Conservation (phyloP, 2,329 filamentous ascomycete genomes). For the Neophaeococcomyces mojaviensis region DNA sequence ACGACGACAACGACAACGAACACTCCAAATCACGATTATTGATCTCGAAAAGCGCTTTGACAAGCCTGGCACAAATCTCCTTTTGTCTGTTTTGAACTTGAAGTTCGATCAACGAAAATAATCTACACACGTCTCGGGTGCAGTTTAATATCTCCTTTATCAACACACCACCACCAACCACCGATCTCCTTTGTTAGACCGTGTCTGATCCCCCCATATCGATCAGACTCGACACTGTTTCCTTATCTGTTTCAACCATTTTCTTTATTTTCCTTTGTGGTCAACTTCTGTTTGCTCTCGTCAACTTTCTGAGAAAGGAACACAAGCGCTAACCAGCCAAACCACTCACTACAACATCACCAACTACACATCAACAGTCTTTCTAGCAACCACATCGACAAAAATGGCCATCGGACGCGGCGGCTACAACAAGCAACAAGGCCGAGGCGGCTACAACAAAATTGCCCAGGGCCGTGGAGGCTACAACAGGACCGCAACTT, state of each 20-base stretch:
- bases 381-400: slow-evolving; percentile 4
- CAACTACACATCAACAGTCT: background rate
- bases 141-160: background rate
- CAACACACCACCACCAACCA: background rate
- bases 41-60: background rate
- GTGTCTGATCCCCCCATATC: background rate
- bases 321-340: slow-evolving; percentile 5
- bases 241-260: background rate
- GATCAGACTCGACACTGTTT: slow-evolving; percentile 5
- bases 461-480: slow-evolving; percentile 17
- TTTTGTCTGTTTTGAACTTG: slow-evolving; percentile 6
- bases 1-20: background rate
- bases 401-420: slow-evolving; percentile 24
- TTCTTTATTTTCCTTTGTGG: background rate
- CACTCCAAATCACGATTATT: background rate
- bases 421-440: slow-evolving; percentile 25
- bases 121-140: slow-evolving; percentile 4
- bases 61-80: too few species aligned
- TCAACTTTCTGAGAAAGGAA: background rate
- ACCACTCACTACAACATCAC: background rate
- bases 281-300: background rate
- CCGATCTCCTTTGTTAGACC: slow-evolving; percentile 7
- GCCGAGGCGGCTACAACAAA: slow-evolving; percentile 33
- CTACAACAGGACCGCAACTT: slow-evolving; percentile 12
- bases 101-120: slow-evolving; percentile 1